phyloP scores from a whole-genome alignment of 106 monocot genomes.

The Alisma plantagoaquatica region DNA sequence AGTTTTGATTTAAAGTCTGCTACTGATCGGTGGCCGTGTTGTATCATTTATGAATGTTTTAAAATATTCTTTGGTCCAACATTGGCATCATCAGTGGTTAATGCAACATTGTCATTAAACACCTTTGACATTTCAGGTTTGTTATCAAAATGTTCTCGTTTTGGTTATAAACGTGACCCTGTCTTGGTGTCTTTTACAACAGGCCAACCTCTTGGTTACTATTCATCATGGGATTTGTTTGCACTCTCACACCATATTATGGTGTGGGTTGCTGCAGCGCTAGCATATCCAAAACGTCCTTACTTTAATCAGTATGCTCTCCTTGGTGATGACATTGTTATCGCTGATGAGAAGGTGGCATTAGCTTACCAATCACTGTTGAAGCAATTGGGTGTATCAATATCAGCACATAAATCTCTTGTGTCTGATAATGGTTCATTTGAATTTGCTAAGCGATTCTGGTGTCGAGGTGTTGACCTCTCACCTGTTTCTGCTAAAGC shows the following conservation, averaged over 20 bases:
- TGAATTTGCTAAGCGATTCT: background rate
- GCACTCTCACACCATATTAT: background rate
- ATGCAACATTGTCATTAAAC: too few species aligned
- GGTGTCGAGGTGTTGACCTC: background rate
- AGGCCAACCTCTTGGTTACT: background rate
- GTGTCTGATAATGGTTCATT: background rate
- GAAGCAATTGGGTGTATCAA: background rate
- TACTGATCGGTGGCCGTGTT: too few species aligned
- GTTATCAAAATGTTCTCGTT: too few species aligned
- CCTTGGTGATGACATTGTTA: background rate
- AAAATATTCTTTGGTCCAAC: too few species aligned
- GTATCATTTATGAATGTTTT: too few species aligned
- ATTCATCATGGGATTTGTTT: background rate
- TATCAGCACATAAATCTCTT: background rate
- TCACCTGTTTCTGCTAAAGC: background rate
- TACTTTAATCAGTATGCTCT: background rate
- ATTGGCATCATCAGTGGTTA: too few species aligned
- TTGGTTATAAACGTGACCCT: too few species aligned
- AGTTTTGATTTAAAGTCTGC: too few species aligned
- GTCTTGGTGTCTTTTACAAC: too few species aligned
- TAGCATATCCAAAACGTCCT: background rate
- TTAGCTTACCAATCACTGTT: background rate
- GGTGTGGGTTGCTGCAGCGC: background rate
- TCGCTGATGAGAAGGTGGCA: background rate
- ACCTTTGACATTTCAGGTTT: too few species aligned